Conservation (phyloP, 1,139 yeast species). For the Candida dubliniensis region DNA sequence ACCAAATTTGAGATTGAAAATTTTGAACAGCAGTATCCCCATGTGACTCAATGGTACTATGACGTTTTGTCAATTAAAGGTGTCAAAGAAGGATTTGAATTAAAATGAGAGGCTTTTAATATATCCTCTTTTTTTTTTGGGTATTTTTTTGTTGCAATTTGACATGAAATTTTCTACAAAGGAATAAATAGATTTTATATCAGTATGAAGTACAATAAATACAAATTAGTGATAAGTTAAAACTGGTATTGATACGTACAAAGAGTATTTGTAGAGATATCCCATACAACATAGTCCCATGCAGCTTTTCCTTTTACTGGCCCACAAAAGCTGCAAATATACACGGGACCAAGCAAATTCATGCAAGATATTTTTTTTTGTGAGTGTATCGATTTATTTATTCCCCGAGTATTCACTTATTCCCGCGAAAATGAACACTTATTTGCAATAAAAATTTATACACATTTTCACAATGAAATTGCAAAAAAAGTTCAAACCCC, state of each 20-base stretch:
- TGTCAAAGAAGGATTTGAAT: slow-evolving; percentile 5
- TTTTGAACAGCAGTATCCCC: slow-evolving; percentile 7
- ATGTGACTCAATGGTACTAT: slow-evolving; percentile 10
- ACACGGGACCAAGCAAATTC: no score
- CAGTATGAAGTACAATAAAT: no score
- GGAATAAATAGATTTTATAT: no score
- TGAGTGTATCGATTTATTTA: not conserved
- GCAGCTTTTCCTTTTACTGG: not conserved
- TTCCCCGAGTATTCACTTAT: not conserved
- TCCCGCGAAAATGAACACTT: slow-evolving; percentile 1
- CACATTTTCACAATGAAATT: not conserved
- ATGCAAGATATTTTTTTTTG: not conserved
- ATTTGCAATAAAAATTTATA: no score
- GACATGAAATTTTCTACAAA: no score
- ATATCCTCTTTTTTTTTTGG: no score
- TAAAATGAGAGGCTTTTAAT: not conserved
- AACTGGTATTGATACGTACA: no score
- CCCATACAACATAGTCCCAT: no score
- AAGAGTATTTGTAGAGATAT: no score
- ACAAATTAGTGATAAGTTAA: no score
- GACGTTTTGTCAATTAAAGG: slow-evolving; percentile 6
- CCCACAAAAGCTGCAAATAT: not conserved
- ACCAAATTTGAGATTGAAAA: slow-evolving; percentile 5
- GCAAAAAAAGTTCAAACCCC: not conserved
- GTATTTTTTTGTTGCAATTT: no score